These are phyloP conservation scores for Fusarium sp. DNA, from an alignment of 2,329 filamentous ascomycete species.

Conservation along the genomic window DNA sequence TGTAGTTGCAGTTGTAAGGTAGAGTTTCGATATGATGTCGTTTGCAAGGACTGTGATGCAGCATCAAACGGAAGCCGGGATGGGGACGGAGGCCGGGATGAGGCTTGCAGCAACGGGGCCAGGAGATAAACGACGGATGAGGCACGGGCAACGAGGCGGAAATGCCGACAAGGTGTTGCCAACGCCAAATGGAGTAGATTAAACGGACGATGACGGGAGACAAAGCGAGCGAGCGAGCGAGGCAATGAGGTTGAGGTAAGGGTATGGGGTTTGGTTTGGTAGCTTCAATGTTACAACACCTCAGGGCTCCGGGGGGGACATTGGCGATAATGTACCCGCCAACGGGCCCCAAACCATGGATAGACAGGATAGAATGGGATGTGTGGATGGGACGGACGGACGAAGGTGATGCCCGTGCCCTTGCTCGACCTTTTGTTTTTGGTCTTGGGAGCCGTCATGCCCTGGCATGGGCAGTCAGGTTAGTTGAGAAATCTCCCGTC, in stretches of 20 bases:
- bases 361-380: neutral
- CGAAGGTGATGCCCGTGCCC: conserved; percentile 39
- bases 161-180: conserved; percentile 44
- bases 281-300: conserved; percentile 47
- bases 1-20: conserved; percentile 25
- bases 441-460: conserved; percentile 42
- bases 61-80: conserved; percentile 39
- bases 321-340: conserved; percentile 50
- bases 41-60: conserved; percentile 41
- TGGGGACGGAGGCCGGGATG: conserved; percentile 39
- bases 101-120: conserved; percentile 43
- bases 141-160: conserved; percentile 45
- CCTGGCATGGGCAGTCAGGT: conserved; percentile 41
- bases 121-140: conserved; percentile 47
- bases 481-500: conserved; percentile 38
- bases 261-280: conserved; percentile 31
- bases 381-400: conserved; percentile 28
- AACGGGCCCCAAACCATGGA: conserved; percentile 34
- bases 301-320: conserved; percentile 43
- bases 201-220: conserved; percentile 46
- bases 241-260: conserved; percentile 30
- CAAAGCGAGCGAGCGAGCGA: conserved; percentile 42
- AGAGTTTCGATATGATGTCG: conserved; percentile 35
- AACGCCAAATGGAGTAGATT: conserved; percentile 44
- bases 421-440: conserved; percentile 29